Base-by-base conservation (phyloP, 768 basidiomycete genomes). In the Suillus luteus region DNA sequence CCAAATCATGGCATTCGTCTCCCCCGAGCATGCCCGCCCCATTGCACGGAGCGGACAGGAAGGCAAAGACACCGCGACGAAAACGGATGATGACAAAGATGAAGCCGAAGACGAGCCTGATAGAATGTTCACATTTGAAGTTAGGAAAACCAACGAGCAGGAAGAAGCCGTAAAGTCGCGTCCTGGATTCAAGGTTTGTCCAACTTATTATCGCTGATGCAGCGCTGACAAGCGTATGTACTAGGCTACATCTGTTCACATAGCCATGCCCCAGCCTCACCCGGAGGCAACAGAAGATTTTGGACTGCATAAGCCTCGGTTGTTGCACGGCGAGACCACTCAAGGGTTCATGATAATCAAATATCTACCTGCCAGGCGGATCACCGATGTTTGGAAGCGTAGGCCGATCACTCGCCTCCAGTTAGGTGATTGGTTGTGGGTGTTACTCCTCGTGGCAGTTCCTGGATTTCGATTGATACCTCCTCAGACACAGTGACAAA, bases 101-200 rank as follows among this genome's bases (percentile, higher is more conserved):
- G 74, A 82, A 6, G 79, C 81, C 12, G 76, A 82, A 6, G 79
- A 81, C 12, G 76, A 78, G 14, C 74, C 72, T 3, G 84, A 84
- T 43, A 76, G 85, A 10, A 70, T 87, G 61, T 84, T 82, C 67
- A 79, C 78, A 1, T 87, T 84, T 62, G 80, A 83, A 55, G 86
- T 87, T 1, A 71, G 77, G 0, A 84, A 86, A 69, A 85, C 81
- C 5, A 80, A 79, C n/a, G 83, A 86, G 55, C 82, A 86, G 65
- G 84, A 85, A 61, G 86, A 86, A 66, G 76, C 77, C 6, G 83
- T 85, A 2, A 69, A 71, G 1, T 68, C 73, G 9, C 76, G 77
- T 15, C 72, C 75, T 4, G 85, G 85, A 0, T 85, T 86, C 67
- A 74, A 71, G 66, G 86, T 85, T 67, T 14, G 73, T n/a, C 6